These are phyloP conservation scores for Mallotus repandus DNA, from an alignment of 441 rosid genomes.

Conservation along the genomic window DNA sequence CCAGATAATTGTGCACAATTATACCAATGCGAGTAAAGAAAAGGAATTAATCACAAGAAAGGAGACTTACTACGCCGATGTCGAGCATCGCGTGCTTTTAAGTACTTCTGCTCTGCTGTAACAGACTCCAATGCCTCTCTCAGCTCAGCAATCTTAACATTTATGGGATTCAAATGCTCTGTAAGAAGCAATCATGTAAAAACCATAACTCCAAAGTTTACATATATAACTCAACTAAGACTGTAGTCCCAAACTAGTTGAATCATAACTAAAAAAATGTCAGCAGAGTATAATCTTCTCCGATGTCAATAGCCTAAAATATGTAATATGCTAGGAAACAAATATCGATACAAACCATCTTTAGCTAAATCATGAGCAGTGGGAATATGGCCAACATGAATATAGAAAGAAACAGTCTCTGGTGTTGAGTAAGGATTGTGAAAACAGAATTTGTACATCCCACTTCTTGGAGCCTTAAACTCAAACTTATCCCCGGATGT, in stretches of 20 bases:
- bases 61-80: constrained; percentile 74
- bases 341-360: constrained; percentile 63
- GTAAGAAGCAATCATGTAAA: constrained; percentile 19
- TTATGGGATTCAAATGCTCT: constrained; percentile 96
- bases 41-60: not conserved
- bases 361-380: constrained; percentile 82
- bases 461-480: constrained; percentile 78
- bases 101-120: constrained; percentile 83
- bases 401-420: constrained; percentile 85
- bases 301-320: not conserved
- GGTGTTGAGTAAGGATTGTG: constrained; percentile 87
- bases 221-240: too few species aligned
- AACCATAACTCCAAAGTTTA: not conserved
- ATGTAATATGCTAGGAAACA: too few species aligned
- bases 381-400: constrained; percentile 94
- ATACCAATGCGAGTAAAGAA: too few species aligned
- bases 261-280: too few species aligned
- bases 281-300: constrained; percentile 2
- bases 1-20: too few species aligned
- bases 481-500: constrained; percentile 92
- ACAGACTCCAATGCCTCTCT: constrained; percentile 95
- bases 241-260: too few species aligned
- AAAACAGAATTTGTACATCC: constrained; percentile 93
- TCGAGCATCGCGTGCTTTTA: constrained; percentile 86
- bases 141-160: constrained; percentile 92